phyloP scores from a whole-genome alignment of 345 rosid species.

The Mercurialis annua region DNA sequence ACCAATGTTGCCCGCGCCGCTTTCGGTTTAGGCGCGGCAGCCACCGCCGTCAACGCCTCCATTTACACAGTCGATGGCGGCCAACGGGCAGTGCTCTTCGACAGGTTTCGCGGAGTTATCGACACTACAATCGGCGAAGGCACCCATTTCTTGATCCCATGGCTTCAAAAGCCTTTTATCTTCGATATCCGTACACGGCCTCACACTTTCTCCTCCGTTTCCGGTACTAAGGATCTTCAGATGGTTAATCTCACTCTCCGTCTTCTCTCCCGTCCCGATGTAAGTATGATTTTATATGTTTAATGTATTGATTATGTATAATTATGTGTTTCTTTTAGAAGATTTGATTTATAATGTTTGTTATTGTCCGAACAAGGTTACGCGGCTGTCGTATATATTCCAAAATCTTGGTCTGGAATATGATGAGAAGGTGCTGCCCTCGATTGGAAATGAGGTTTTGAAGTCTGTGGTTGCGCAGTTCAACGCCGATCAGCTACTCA shows the following conservation, averaged over 20 bases:
- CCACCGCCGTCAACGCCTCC: constrained; percentile 58
- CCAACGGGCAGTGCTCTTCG: constrained; percentile 89
- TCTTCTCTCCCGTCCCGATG: constrained; percentile 93
- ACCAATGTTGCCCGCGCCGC: constrained; percentile 70
- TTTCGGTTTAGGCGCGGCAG: constrained; percentile 74
- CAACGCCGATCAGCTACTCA: constrained; percentile 98
- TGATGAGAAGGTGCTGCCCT: constrained; percentile 93
- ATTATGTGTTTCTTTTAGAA: background rate
- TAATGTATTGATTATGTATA: background rate
- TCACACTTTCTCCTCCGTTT: constrained; percentile 89
- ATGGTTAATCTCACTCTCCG: constrained; percentile 99
- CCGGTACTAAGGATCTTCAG: constrained; percentile 98
- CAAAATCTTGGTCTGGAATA: constrained; percentile 89
- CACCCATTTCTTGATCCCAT: constrained; percentile 84
- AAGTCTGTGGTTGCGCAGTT: constrained; percentile 96
- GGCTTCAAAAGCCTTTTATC: constrained; percentile 83
- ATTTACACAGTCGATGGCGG: constrained; percentile 98
- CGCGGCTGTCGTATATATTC: constrained; percentile 67
- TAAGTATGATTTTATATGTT: constrained; percentile 13
- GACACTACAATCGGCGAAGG: constrained; percentile 84
- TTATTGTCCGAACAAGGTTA: constrained; percentile 40
- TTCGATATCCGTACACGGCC: constrained; percentile 87
- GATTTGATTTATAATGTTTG: background rate
- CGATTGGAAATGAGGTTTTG: constrained; percentile 96
- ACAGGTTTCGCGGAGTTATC: constrained; percentile 83